phyloP scores from a whole-genome alignment of 2,329 filamentous ascomycete genomes.

The Atkinsonella hypoxylon region DNA sequence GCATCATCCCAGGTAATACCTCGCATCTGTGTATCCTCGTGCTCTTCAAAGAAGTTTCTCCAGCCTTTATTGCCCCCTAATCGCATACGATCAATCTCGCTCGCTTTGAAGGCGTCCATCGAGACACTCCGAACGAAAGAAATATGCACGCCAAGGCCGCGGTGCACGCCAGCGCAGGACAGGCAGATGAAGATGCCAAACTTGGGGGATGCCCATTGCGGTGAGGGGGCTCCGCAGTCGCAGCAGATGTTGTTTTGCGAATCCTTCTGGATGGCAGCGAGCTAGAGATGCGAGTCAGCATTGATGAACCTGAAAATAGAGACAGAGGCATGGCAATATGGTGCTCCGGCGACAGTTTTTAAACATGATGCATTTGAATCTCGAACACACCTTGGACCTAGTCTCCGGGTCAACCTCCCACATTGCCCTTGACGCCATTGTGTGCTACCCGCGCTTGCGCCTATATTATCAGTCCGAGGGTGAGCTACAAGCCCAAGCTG shows the following conservation, averaged over 20 bases:
- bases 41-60: slow-evolving; percentile 73
- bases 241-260: slow-evolving; percentile 84
- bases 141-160: slow-evolving; percentile 92
- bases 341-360: neutral
- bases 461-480: neutral
- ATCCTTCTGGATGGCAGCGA: slow-evolving; percentile 82
- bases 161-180: slow-evolving; percentile 86
- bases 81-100: slow-evolving; percentile 89
- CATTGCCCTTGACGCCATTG: slow-evolving; percentile 64
- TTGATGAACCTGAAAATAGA: neutral
- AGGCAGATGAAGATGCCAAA: slow-evolving; percentile 99
- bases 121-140: slow-evolving; percentile 95
- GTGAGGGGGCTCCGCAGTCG: slow-evolving; percentile 89
- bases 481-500: neutral
- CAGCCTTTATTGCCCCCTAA: slow-evolving; percentile 81
- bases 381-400: slow-evolving; percentile 63
- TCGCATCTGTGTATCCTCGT: slow-evolving; percentile 52
- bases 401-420: slow-evolving; percentile 99
- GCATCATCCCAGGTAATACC: slow-evolving; percentile 71
- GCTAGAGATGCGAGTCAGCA: slow-evolving; percentile 37
- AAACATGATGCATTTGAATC: neutral
- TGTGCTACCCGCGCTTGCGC: slow-evolving; percentile 6
- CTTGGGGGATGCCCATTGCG: slow-evolving; percentile 96
- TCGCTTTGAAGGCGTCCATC: slow-evolving; percentile 95
- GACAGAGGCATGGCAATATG: slow-evolving; percentile 3